Evolutionary conservation across 495 filamentous ascomycete genomes (phyloP), one percentile per base, ranked within the genome.

Genomic region (Lentithecium fluviatile): DNA sequence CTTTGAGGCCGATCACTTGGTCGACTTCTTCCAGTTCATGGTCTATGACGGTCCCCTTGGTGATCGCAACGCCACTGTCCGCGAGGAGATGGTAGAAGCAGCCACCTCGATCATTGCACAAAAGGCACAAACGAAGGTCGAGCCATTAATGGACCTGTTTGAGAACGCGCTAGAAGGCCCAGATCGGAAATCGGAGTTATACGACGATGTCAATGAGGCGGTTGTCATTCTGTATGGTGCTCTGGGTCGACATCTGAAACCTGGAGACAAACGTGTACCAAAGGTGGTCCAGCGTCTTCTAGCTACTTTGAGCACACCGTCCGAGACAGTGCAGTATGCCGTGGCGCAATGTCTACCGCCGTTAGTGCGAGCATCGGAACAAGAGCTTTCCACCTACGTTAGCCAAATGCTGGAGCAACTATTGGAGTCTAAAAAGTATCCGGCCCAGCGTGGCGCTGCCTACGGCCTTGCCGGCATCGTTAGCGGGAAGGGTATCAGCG

Each of bases 151-250:
- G 91, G 82, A 87, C 66, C 85, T 90, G 0, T 91, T 97, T 66
- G 93, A 98, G 72, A 79, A 79, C 7, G 88, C 88, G 0, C 80
- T 98, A 3, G 91, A 91, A 66, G 84, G 83, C 8, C 88, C 90
- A 0, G 88, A 93, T 71, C 87, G 88, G 63, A 85, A 84, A 17
- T 88, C 87, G 2, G 83, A 89, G 64, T 83, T 83, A 23, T 85
- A 85, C 7, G 94, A 98, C 67, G 80, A 86, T 42, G 88, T 97
- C 63, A 96, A 96, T 67, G 94, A 98, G 75, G 94, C 94, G 3
- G 91, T 98, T 24, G 90, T 98, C 61, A 91, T 98, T 56, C 86
- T 98, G 60, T 98, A 97, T 67, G 94, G 94, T 67, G 91, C 94
- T 32, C 75, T 98, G 13, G 94, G 91, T 12, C 81, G 89, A 25